Percentiles rank a stretch among this genome's conserved stretches.
Conservation (phyloP, 352 stramenopile species). For the Phytophthora sp. region DNA sequence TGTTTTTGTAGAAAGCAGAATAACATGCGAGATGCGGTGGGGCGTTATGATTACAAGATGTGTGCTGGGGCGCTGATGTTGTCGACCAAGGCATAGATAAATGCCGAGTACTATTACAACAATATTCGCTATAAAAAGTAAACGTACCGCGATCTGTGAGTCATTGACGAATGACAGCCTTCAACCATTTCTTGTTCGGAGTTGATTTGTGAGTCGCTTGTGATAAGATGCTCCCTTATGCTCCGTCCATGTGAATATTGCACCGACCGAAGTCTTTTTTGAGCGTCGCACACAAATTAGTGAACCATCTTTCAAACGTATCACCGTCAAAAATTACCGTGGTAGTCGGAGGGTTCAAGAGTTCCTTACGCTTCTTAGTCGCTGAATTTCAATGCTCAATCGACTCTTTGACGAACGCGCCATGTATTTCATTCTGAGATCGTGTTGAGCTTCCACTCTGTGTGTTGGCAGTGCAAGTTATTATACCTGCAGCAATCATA, state of each 20-base stretch:
- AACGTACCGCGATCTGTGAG: not conserved
- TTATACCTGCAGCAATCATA: constrained; percentile 9
- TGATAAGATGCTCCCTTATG: constrained; percentile 1
- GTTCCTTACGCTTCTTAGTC: not conserved
- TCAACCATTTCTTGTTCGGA: constrained; percentile 3
- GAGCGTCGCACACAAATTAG: not conserved
- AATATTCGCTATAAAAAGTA: not conserved
- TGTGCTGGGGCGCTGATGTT: no score
- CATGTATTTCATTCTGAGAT: not conserved
- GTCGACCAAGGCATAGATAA: no score
- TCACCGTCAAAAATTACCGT: constrained; percentile 3
- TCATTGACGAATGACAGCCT: constrained; percentile 1
- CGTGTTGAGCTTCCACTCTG: not conserved
- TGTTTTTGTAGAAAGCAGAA: no score
- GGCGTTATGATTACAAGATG: no score
- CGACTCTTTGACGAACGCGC: not conserved
- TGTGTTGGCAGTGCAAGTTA: constrained; percentile 6
- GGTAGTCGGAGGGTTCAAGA: not conserved
- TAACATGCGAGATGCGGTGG: no score
- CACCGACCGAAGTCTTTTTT: not conserved
- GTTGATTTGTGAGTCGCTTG: not conserved
- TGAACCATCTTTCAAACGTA: constrained; percentile 3
- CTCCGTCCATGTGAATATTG: constrained; percentile 18
- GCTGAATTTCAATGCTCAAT: constrained; percentile 15
- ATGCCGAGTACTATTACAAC: no score